A percentile compares a stretch with the other conserved stretches of the same genome.
Evolutionary conservation across 805 yeast genomes (phyloP).

Genomic region (Pichia nakasei): DNA sequence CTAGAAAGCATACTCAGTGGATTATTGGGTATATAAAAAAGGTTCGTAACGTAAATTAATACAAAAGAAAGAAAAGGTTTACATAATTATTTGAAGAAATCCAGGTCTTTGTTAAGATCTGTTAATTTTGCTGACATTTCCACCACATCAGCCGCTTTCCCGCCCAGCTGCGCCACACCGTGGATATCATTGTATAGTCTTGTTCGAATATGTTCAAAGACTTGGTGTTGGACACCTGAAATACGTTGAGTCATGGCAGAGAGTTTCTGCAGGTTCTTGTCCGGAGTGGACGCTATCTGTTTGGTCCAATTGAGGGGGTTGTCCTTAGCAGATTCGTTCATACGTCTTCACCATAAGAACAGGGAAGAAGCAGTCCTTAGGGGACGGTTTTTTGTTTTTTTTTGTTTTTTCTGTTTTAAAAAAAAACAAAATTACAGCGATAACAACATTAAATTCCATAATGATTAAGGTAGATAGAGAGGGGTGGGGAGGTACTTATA

Average conservation of each 20-base stretch:
- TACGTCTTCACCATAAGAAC: too few species aligned
- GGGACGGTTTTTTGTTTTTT: too few species aligned
- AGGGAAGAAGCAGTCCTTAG: too few species aligned
- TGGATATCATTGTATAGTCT: neutral
- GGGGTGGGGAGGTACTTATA: too few species aligned
- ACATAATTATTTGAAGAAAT: neutral
- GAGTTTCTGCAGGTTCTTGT: neutral
- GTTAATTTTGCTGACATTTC: neutral
- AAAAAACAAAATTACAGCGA: too few species aligned
- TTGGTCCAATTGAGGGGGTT: neutral
- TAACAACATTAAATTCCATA: too few species aligned
- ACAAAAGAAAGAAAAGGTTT: neutral
- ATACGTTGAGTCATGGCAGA: neutral
- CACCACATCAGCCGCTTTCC: neutral
- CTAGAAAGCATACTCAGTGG: neutral
- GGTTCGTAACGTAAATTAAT: neutral
- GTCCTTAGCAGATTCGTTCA: neutral
- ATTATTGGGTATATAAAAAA: neutral
- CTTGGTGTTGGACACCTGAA: neutral
- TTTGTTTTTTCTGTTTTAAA: too few species aligned
- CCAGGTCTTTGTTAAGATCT: neutral
- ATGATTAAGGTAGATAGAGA: too few species aligned
- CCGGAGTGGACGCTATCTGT: neutral
- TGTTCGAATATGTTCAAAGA: neutral
- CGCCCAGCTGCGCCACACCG: neutral